Base-by-base conservation (phyloP, 2,329 filamentous ascomycete species). In the Apiospora koreana region DNA sequence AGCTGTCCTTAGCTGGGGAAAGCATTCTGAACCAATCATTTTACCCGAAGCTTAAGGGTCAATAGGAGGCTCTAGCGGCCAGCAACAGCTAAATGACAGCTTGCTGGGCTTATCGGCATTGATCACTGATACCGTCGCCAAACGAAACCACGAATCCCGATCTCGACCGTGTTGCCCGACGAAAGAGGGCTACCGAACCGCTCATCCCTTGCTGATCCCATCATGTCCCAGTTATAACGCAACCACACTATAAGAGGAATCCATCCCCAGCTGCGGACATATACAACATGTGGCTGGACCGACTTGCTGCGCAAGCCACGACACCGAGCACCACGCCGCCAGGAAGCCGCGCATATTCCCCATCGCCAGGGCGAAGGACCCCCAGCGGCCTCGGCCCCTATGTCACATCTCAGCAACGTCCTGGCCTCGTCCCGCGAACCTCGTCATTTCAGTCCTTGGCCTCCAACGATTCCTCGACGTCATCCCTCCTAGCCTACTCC, bases 271-370 rank as follows among this genome's bases (percentile, higher is more conserved):
- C n/a, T 38, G 54, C 54, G 18, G n/a, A n/a, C n/a, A n/a, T 21
- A n/a, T 68, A 72, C 77, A 82, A 76, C 76, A 97, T 97, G 94
- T 97, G 94, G 94, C 90, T 97, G 79, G 94, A 97, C 84, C 92
- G 94, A 80, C 90, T 97, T 74, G 91, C 92, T 74, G 90, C 88
- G 76, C 91, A 92, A 81, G 88, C 91, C 70, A 90, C 88, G 73
- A 89, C 89, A 71, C 88, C 90, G n/a, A 74, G 77, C 38, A 70
- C 82, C 71, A 78, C 77, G 69, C 85, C 89, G 77, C 83, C 90
- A 71, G 86, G 86, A 71, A 90, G 87, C 79, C 90, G 94, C 79
- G 85, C 91, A 67, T 92, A 90, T 78, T 94, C 94, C 73, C 92
- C 93, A 65, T 87, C 91, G 38, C 87, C 89, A 50, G 50, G n/a